Conservation (phyloP, 306 rosid genomes). For the Potentilla sterilis region DNA sequence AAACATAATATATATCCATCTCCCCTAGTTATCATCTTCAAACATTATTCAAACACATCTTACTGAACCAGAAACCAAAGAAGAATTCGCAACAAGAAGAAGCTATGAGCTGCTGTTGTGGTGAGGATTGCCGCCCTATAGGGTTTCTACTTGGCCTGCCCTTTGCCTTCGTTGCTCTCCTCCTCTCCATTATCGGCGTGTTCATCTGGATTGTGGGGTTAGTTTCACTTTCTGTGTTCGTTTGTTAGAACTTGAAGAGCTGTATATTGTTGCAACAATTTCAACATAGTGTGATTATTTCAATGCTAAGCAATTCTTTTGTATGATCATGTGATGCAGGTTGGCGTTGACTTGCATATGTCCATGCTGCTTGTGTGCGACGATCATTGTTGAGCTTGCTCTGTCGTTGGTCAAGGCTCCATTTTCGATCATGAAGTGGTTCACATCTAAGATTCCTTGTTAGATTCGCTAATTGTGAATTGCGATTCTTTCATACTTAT, state of each 20-base stretch:
- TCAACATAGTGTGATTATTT: not conserved
- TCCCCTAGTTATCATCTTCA: conserved; percentile 2
- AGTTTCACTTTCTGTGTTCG: not conserved
- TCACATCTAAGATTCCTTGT: conserved; percentile 82
- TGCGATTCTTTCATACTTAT: not conserved
- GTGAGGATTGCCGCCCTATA: conserved; percentile 73
- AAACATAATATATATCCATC: conserved; percentile 15
- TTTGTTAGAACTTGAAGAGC: not conserved
- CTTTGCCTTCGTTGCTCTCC: conserved; percentile 64
- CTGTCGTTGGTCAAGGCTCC: conserved; percentile 70
- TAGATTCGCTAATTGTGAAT: conserved; percentile 16
- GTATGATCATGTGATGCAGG: conserved; percentile 33
- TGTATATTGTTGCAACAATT: not conserved
- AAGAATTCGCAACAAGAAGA: not conserved
- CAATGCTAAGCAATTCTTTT: not conserved
- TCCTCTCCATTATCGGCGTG: conserved; percentile 60
- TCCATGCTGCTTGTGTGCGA: conserved; percentile 86
- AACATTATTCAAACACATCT: not conserved
- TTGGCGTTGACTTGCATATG: conserved; percentile 67
- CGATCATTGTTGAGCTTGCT: conserved; percentile 72
- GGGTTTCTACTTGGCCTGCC: conserved; percentile 72
- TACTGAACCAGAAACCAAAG: not conserved
- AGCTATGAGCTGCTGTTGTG: conserved; percentile 56
- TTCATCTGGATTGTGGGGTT: conserved; percentile 75
- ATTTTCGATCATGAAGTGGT: conserved; percentile 70